Evolutionary conservation across 73 alveolate genomes (phyloP), one percentile per base, ranked within the genome.

Genomic region (Tetrahymena elliotti): DNA sequence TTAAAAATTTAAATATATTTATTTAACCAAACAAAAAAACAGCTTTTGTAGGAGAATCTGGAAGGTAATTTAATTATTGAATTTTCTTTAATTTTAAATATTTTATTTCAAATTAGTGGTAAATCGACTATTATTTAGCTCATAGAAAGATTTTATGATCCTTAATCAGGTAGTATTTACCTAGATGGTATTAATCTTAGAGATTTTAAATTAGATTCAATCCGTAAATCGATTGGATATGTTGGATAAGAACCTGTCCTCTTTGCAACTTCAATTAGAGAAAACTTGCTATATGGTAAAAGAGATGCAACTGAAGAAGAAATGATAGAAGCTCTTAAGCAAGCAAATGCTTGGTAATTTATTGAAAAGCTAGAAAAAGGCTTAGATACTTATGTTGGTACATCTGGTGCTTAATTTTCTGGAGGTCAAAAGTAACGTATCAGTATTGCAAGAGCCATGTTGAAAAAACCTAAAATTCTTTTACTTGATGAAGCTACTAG

Each of bases 231-330:
- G 22, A 97, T 97, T 24, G 98, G 98, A 31, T 94, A 95, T 83
- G 99, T 98, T 0, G 96, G 97, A 37, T 97, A 98, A 95, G 99
- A 98, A 83, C 99, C 99, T 13, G 96, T 93, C 27, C 95, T 98
- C 41, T 98, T 98, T 95, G 97, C 98, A 40, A 96, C 98, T 84
- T 95, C 98, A 83, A 96, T 98, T 20, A 97, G 96, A 95, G 99
- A 98, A 83, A 98, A 98, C 94, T 84, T 98, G 33, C 84, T 97
- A 27, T 98, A 97, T 95, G 99, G 99, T 6, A 98, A 98, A 37
- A 97, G 96, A 83, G 97, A 95, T 95, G 98, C 99, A 39, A 96
- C 97, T 94, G 98, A 96, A 24, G 98, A 96, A 15, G 98, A 98
- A 38, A 97, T 98, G 52, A 94, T 93, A 18, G 83, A 84, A 35